Percentiles rank a stretch among this genome's conserved stretches.
Conservation (phyloP, 768 basidiomycete genomes). For the Mycena polygramma region DNA sequence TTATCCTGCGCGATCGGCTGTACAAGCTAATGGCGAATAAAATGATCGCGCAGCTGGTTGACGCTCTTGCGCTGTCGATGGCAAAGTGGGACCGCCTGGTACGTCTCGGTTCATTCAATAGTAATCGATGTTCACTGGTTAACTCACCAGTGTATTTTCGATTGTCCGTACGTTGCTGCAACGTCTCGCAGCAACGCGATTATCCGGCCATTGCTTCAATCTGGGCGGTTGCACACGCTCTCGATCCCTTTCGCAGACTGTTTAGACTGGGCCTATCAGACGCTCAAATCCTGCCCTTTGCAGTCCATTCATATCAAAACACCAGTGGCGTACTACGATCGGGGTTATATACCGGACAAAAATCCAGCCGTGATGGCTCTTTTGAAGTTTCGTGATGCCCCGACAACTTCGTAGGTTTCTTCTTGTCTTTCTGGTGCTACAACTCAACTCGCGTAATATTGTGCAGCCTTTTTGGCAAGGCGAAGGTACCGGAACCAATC, state of each 20-base stretch:
- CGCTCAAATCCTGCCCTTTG: conserved; percentile 1
- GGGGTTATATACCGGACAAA: background rate
- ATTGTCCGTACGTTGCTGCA: background rate
- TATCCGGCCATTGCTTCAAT: background rate
- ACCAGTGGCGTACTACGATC: background rate
- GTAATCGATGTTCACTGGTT: background rate
- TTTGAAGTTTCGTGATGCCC: background rate
- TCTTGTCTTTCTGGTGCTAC: background rate
- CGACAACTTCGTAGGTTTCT: background rate
- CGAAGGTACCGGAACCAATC: background rate
- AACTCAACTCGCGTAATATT: too few relatives aligned
- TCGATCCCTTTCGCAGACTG: background rate
- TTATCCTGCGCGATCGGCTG: background rate
- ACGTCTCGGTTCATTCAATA: background rate
- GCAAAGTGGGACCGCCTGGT: background rate
- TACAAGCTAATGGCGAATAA: too few relatives aligned
- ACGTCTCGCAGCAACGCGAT: background rate
- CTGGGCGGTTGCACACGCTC: background rate
- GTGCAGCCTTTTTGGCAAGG: background rate
- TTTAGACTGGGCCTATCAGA: background rate
- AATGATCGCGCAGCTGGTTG: too few relatives aligned
- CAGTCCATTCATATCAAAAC: background rate
- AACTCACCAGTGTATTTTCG: background rate
- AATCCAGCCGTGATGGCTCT: background rate
- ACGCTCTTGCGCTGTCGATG: background rate